Evolutionary conservation across 2,329 filamentous ascomycete genomes (phyloP), one percentile per base, ranked within the genome.

Genomic region (Aspergillus ibericus): DNA sequence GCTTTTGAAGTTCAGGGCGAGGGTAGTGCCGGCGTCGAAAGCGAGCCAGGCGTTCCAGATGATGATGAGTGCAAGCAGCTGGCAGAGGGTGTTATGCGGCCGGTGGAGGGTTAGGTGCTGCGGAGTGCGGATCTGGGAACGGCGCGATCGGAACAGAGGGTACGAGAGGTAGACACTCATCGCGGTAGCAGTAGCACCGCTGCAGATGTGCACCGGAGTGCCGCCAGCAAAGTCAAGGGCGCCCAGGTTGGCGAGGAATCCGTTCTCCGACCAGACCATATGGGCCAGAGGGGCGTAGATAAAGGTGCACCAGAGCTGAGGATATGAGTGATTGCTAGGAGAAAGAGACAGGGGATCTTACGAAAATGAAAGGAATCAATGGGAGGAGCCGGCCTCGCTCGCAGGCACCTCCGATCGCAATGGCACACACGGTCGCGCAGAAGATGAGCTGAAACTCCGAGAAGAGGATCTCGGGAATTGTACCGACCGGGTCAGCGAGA

Each of bases 41-140:
- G 80, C 80, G 7, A 82, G 70, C 80, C 80, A 83, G 0, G 79
- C 78, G 29, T 79, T 80, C 80, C 80, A 82, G 56, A 82, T 82
- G 55, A 78, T 80, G 55, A 82, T 77, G 66, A 82, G 69, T 2
- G 80, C 75, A 4, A 82, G 66, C 4, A 82, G 67, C 58, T 82
- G 80, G 59, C 75, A 80, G 42, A 81, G 73, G 5, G 78, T 77
- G 59, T 82, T 82, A 32, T 80, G 78, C 0, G 80, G 80, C 3
- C 77, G 73, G 59, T 82, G 80, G 15, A 82, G 71, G 15, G 74
- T 74, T 27, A 82, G 70, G 60, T 81, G 79, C 1, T 75, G 75
- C 1, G 80, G 80, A 1, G 80, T 82, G 9, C 80, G 75, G 5
- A 67, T 66, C 6, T 70, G 66, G 1, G 80, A 81, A 46, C 74